Evolutionary conservation across 371 early-diverging fungal species (phyloP).

Genomic region (Actinomucor elegans): DNA sequence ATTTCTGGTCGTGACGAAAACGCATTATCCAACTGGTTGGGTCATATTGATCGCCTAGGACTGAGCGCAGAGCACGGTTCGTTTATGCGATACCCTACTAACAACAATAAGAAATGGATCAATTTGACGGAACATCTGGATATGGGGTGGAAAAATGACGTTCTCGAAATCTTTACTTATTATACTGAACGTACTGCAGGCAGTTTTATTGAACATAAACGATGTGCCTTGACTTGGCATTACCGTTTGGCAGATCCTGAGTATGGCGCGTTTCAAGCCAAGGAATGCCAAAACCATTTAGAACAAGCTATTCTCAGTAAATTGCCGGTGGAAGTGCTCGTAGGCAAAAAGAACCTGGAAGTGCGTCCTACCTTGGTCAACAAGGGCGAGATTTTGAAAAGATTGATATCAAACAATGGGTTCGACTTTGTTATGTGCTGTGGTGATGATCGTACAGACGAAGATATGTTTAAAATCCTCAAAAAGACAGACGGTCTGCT

Average conservation of each 20-base stretch:
- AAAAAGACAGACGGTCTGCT: conserved; percentile 33
- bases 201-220: conserved; percentile 83
- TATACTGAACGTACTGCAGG: conserved; percentile 91
- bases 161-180: conserved; percentile 82
- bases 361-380: conserved; percentile 80
- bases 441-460: conserved; percentile 94
- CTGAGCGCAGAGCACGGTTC: conserved; percentile 78
- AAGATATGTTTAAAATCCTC: conserved; percentile 86
- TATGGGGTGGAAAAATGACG: conserved; percentile 86
- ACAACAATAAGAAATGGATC: conserved; percentile 62
- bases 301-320: conserved; percentile 86
- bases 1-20: conserved; percentile 91
- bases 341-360: conserved; percentile 96
- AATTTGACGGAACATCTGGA: conserved; percentile 81
- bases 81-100: conserved; percentile 58
- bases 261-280: conserved; percentile 83
- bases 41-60: conserved; percentile 77
- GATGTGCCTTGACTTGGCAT: conserved; percentile 87
- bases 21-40: conserved; percentile 83
- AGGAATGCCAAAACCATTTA: conserved; percentile 91
- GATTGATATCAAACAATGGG: conserved; percentile 60
- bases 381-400: conserved; percentile 94
- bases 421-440: conserved; percentile 88
- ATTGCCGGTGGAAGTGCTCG: conserved; percentile 89
- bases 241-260: conserved; percentile 88